phyloP scores from a whole-genome alignment of 768 basidiomycete species.

The Lentinus brumalis region DNA sequence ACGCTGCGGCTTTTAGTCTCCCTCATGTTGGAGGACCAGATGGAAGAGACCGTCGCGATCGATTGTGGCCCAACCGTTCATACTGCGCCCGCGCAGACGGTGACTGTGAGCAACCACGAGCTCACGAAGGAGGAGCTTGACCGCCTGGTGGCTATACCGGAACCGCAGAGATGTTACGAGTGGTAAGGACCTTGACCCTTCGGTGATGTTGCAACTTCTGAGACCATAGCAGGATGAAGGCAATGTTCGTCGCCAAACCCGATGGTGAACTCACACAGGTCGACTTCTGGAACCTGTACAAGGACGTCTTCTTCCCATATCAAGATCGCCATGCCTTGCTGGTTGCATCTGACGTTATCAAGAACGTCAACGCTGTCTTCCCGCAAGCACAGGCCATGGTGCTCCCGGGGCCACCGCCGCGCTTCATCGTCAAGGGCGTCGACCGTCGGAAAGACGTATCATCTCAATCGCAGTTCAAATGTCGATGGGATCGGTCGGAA shows the following conservation, averaged over 20 bases:
- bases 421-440: conserved; percentile 89
- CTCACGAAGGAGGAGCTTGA: conserved; percentile 73
- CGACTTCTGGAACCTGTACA: conserved; percentile 94
- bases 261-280: conserved; percentile 90
- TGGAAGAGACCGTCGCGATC: conserved; percentile 63
- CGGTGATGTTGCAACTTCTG: not conserved
- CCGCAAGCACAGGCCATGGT: conserved; percentile 89
- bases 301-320: conserved; percentile 72
- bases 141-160: conserved; percentile 53
- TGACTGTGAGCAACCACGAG: conserved; percentile 58
- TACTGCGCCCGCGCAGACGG: conserved; percentile 53
- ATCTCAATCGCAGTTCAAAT: conserved; percentile 66
- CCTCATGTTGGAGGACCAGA: conserved; percentile 69
- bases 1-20: conserved; percentile 69
- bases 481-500: conserved; percentile 71
- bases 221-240: conserved; percentile 68
- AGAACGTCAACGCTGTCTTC: conserved; percentile 85
- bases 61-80: conserved; percentile 63
- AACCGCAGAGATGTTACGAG: conserved; percentile 82
- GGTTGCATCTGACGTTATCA: conserved; percentile 91
- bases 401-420: conserved; percentile 65
- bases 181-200: conserved; percentile 51
- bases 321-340: conserved; percentile 62
- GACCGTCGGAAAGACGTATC: conserved; percentile 62
- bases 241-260: conserved; percentile 77